Evolutionary conservation across 1,284 basidiomycete species (phyloP).

Genomic region (Psilocybe mexicana): DNA sequence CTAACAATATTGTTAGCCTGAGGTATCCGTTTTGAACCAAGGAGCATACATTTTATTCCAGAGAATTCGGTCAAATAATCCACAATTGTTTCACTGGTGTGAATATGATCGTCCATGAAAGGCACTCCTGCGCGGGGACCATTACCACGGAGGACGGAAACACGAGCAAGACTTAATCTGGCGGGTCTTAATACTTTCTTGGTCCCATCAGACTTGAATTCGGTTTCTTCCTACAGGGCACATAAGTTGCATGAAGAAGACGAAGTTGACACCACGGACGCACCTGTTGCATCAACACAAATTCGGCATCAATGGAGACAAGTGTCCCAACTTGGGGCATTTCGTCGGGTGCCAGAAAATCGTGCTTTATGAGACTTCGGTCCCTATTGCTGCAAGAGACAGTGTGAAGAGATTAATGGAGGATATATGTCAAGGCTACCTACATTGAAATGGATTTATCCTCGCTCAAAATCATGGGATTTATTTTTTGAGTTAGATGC

Average conservation of each 20-base stretch:
- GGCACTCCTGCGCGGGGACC: constrained; percentile 80
- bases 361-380: constrained; percentile 73
- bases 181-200: constrained; percentile 92
- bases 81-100: constrained; percentile 92
- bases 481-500: constrained; percentile 66
- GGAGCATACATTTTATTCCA: constrained; percentile 74
- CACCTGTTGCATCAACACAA: constrained; percentile 93
- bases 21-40: background rate
- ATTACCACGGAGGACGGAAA: constrained; percentile 90
- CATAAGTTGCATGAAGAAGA: background rate
- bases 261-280: constrained; percentile 5
- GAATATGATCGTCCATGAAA: constrained; percentile 98
- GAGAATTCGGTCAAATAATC: constrained; percentile 98
- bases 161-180: constrained; percentile 89
- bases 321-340: constrained; percentile 84
- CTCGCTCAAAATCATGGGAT: constrained; percentile 75
- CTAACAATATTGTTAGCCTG: constrained; percentile 39
- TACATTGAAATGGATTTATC: constrained; percentile 89
- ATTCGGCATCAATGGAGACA: constrained; percentile 96
- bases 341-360: constrained; percentile 72
- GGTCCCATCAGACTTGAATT: constrained; percentile 92
- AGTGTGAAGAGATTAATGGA: background rate
- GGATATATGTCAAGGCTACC: constrained; percentile 24
- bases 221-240: constrained; percentile 79
- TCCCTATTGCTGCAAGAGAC: constrained; percentile 67